Conservation (phyloP, 768 basidiomycete genomes). For the Tulasnella sp. region DNA sequence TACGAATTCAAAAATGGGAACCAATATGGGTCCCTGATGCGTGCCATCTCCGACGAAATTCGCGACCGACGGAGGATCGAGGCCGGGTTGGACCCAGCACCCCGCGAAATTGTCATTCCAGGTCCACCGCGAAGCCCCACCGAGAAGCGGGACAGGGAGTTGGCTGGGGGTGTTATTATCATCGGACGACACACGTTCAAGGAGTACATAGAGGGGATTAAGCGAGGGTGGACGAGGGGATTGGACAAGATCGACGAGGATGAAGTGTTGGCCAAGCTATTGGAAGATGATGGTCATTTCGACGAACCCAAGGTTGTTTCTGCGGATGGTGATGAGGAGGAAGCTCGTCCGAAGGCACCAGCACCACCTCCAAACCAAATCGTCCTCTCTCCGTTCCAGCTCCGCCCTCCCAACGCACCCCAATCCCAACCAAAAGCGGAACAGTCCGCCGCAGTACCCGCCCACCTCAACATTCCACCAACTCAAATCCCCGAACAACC, state of each 20-base stretch:
- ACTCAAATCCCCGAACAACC: slow-evolving; percentile 64
- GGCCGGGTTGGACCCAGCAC: slow-evolving; percentile 56
- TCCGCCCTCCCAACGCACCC: slow-evolving; percentile 28
- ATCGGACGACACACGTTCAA: slow-evolving; percentile 89
- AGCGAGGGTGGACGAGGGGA: slow-evolving; percentile 75
- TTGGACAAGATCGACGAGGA: slow-evolving; percentile 67
- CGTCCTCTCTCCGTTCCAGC: slow-evolving; percentile 32
- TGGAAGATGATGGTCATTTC: slow-evolving; percentile 69
- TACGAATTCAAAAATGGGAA: slow-evolving; percentile 79
- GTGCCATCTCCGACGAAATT: slow-evolving; percentile 67
- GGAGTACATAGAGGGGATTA: slow-evolving; percentile 87
- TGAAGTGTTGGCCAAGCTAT: slow-evolving; percentile 58
- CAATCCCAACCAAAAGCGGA: slow-evolving; percentile 28
- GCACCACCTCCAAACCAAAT: neutral
- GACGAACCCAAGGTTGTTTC: slow-evolving; percentile 53
- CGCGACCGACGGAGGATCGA: slow-evolving; percentile 63
- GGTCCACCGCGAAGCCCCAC: slow-evolving; percentile 42
- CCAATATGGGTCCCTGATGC: slow-evolving; percentile 80
- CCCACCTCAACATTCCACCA: slow-evolving; percentile 48
- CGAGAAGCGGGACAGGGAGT: slow-evolving; percentile 52
- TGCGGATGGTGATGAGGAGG: slow-evolving; percentile 28
- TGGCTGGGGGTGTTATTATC: slow-evolving; percentile 80
- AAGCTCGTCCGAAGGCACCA: slow-evolving; percentile 44
- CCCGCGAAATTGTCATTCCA: slow-evolving; percentile 47
- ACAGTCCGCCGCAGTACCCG: slow-evolving; percentile 31